Evolutionary conservation across 345 rosid genomes (phyloP).

Genomic region (Stellera chamaejasme): DNA sequence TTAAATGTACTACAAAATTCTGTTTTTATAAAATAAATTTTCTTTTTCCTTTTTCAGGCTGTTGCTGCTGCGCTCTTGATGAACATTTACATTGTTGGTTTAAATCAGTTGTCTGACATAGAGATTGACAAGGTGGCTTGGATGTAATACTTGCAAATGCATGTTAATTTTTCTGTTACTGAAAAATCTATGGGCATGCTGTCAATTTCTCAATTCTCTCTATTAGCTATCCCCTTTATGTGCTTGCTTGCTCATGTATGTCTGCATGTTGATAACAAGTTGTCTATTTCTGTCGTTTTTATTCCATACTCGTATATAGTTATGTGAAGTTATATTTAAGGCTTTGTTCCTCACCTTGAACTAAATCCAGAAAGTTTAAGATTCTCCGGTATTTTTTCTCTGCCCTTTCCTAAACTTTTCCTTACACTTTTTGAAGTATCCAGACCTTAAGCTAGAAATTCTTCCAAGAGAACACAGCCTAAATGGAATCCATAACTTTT

Average conservation of each 20-base stretch:
- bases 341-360: too few species aligned
- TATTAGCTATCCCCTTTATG: too few species aligned
- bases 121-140: constrained; percentile 84
- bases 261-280: constrained; percentile 1
- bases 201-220: too few species aligned
- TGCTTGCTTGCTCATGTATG: too few species aligned
- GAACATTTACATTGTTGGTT: constrained; percentile 90
- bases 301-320: not conserved
- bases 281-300: not conserved
- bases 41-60: constrained; percentile 60
- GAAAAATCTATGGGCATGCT: not conserved
- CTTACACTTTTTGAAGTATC: too few species aligned
- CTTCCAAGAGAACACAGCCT: not conserved
- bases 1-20: not conserved
- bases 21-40: too few species aligned
- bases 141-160: not conserved
- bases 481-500: constrained; percentile 1
- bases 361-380: too few species aligned
- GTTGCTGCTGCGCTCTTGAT: constrained; percentile 86
- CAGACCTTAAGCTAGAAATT: too few species aligned
- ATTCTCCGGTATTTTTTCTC: too few species aligned
- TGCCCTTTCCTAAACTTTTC: too few species aligned
- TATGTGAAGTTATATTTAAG: too few species aligned
- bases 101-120: constrained; percentile 82
- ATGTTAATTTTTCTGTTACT: not conserved